Evolutionary conservation across 163 green algal species (phyloP), one percentile per base, ranked within the genome.

Genomic region (Scenedesmus sp.): DNA sequence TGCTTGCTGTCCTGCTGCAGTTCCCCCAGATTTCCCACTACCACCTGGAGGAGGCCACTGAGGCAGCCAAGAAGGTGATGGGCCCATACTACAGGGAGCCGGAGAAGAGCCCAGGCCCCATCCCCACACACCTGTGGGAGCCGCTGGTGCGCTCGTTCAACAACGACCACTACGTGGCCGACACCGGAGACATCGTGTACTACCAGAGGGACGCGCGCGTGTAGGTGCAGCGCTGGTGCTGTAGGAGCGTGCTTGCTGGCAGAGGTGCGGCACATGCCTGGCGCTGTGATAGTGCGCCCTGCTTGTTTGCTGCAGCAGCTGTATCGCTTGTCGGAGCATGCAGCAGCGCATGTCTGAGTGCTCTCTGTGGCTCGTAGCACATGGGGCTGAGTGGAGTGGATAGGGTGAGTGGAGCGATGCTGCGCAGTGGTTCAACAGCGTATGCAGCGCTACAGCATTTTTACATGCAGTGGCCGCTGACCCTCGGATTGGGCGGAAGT

Each of bases 11-110:
- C 3, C 15, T 81, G 34, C 9, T 77, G 70, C 87, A 91, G 87
- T 93, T 93, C 83, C 90, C 90, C 56, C 94, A 98, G 95, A 99
- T 99, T 60, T 98, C 98, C 46, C 98, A 99, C 95, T 99, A 99
- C 97, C 95, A 99, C 96, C 94, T 99, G 82, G 92, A 93, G 85
- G 95, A 97, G 62, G 97, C 96, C 23, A 99, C 98, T 15, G 96
- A 99, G 92, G 97, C 96, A 1, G 95, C 96, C 82, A 99, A 99
- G 96, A 95, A 96, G 16, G 95, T 99, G 57, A 96, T 99, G 95
- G 98, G 98, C 7, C 88, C 88, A 52, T 99, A 99, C 96, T 99
- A 99, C 96, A 93, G 97, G 34, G 97, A 99, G 95, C 97, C 97
- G 0, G 92, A 96, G 90, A 94, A 94, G 86, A 95, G 87, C 56